A percentile compares a stretch with the other conserved stretches of the same genome.
Conservation (phyloP, 148 eudicot genomes). For the Pharnaceum exiguum region DNA sequence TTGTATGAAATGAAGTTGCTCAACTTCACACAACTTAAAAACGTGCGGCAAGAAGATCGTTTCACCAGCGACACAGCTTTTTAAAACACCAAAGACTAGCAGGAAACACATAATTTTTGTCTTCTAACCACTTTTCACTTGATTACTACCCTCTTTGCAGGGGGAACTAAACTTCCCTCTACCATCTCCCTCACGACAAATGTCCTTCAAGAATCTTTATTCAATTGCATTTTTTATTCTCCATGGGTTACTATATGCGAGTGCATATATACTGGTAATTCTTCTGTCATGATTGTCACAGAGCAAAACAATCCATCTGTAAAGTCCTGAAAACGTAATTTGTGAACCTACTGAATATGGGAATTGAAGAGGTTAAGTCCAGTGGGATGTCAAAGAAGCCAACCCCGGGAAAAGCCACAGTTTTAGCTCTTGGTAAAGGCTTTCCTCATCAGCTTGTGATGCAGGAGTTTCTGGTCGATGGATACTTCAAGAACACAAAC, state of each 20-base stretch:
- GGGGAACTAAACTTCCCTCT: slow-evolving; percentile 15
- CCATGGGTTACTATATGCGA: slow-evolving; percentile 3
- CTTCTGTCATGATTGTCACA: not conserved
- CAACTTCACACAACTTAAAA: slow-evolving; percentile 3
- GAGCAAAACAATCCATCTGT: not conserved
- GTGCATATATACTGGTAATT: slow-evolving; percentile 13
- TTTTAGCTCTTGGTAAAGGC: slow-evolving; percentile 85
- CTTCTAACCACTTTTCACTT: slow-evolving; percentile 32
- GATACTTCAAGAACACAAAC: slow-evolving; percentile 86
- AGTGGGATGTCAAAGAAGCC: slow-evolving; percentile 34
- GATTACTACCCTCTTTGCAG: slow-evolving; percentile 17
- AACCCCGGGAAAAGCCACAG: slow-evolving; percentile 64
- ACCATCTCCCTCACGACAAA: slow-evolving; percentile 12
- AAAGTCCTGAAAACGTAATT: slow-evolving; percentile 6
- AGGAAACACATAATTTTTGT: slow-evolving; percentile 30
- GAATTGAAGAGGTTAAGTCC: slow-evolving; percentile 26
- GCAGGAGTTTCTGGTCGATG: slow-evolving; percentile 94
- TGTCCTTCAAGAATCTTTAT: slow-evolving; percentile 15
- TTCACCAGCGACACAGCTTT: slow-evolving; percentile 17
- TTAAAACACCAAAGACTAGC: slow-evolving; percentile 5
- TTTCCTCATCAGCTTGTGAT: slow-evolving; percentile 97
- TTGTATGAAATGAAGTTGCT: not conserved
- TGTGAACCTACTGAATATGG: slow-evolving; percentile 14
- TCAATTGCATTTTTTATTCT: not conserved
- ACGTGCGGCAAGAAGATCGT: not conserved